These are phyloP conservation scores for Curvularia spicifera DNA, from an alignment of 2,329 filamentous ascomycete species.

Conservation along the genomic window DNA sequence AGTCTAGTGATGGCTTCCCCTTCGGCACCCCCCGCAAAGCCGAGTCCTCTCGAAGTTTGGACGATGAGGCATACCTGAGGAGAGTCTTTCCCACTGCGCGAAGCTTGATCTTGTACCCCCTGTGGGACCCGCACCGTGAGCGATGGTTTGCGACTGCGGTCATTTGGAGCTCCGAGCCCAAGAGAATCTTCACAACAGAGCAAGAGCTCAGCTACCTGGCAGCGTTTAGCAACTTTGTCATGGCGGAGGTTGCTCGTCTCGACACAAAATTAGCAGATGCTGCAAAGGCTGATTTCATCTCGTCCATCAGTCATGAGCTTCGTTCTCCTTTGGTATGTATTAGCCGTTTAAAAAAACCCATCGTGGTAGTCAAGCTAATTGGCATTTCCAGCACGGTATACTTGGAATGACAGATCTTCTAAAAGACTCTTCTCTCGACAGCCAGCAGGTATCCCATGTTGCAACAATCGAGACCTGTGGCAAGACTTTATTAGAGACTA, in stretches of 20 bases:
- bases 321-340: slow-evolving; percentile 58
- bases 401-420: slow-evolving; percentile 53
- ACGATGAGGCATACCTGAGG: slow-evolving; percentile 45
- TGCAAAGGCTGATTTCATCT: slow-evolving; percentile 65
- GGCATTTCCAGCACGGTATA: slow-evolving; percentile 59
- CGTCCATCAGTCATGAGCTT: slow-evolving; percentile 67
- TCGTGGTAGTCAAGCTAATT: not conserved
- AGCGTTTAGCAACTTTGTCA: slow-evolving; percentile 49
- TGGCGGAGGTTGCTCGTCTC: slow-evolving; percentile 49
- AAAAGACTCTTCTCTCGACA: slow-evolving; percentile 41
- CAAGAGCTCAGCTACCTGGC: slow-evolving; percentile 49
- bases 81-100: slow-evolving; percentile 47
- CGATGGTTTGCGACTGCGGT: slow-evolving; percentile 50
- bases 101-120: slow-evolving; percentile 48
- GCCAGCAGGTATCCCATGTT: slow-evolving; percentile 51
- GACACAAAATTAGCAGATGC: slow-evolving; percentile 48
- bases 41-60: slow-evolving; percentile 39
- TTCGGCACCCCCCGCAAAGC: slow-evolving; percentile 34
- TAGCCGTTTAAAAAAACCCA: no score
- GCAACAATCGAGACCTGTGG: slow-evolving; percentile 50
- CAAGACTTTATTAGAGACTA: slow-evolving; percentile 51
- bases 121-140: slow-evolving; percentile 50
- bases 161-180: slow-evolving; percentile 48
- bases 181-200: slow-evolving; percentile 47
- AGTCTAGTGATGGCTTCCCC: slow-evolving; percentile 32